Base-by-base conservation (phyloP, 2,329 filamentous ascomycete species). In the Fusarium poae region DNA sequence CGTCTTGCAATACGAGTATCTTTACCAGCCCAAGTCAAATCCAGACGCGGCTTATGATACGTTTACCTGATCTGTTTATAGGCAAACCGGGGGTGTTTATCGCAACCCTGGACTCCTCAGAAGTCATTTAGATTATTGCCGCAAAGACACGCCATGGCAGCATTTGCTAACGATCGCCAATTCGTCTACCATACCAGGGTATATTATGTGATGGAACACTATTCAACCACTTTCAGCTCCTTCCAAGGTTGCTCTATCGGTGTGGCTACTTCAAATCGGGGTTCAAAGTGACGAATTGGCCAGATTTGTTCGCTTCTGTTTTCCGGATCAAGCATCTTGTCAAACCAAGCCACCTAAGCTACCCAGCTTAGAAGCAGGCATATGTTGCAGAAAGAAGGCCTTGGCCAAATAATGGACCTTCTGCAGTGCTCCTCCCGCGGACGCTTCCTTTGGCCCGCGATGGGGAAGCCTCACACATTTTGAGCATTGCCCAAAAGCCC, bases 221-320 rank as follows among this genome's bases (percentile, higher is more conserved):
- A 29, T 48, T 52, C 37, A 53, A 62, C 32, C 53, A 61, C 42
- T 55, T 58, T 32, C 25, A 39, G 42, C 39, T 49, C 34, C 21
- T 21, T 30, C 45, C 32, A 13, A 29, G 44, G 57, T 62, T 52
- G 51, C 55, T 57, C 56, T 71, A 51, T n/a, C 25, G 23, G 57
- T 40, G 57, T 53, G 27, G 29, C 27, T 44, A 23, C 51, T 54
- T 72, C 62, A 48, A 65, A 72, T 72, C 43, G 48, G 62, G 63
- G 32, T 55, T 55, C 27, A 48, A 44, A 13, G 48, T 51, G 54
- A 49, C 42, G 40, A 32, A 56, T 62, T 70, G 76, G 75, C 75
- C 75, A 72, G 50, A 77, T 78, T 72, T 71, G 72, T 78, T 81
- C 80, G 80, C 81, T 82, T 82, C 76, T 65, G 66, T 73, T 77